These are phyloP conservation scores for Neurospora sp. DNA, from an alignment of 495 filamentous ascomycete genomes.

Conservation along the genomic window DNA sequence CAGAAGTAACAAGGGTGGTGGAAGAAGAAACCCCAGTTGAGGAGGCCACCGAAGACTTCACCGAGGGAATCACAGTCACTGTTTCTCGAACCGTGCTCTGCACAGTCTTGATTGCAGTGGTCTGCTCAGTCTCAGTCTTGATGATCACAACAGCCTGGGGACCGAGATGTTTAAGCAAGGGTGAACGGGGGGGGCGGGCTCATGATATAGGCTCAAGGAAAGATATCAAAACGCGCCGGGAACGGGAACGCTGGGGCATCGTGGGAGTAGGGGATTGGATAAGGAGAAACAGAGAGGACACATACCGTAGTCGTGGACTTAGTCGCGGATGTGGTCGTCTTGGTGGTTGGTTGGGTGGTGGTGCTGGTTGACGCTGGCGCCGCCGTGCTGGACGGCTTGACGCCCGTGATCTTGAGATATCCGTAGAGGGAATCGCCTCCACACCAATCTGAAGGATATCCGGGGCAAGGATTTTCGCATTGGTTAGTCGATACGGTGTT, in stretches of 20 bases:
- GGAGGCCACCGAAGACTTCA: slow-evolving; percentile 10
- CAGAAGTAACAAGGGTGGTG: slow-evolving; percentile 18
- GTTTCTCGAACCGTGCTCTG: slow-evolving; percentile 24
- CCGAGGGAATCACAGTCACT: slow-evolving; percentile 11
- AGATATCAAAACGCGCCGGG: neutral
- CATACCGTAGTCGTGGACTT: slow-evolving; percentile 11
- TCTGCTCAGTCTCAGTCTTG: slow-evolving; percentile 14
- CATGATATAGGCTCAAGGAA: neutral
- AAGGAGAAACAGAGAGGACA: neutral
- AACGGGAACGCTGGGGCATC: neutral
- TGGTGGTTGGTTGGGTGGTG: neutral
- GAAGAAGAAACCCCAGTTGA: slow-evolving; percentile 7
- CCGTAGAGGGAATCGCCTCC: slow-evolving; percentile 30
- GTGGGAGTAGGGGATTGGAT: neutral
- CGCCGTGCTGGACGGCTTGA: slow-evolving; percentile 21
- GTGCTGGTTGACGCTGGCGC: slow-evolving; percentile 2
- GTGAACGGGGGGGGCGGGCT: neutral
- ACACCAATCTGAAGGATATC: slow-evolving; percentile 31
- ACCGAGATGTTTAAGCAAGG: neutral
- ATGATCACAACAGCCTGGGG: neutral
- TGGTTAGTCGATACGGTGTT: slow-evolving; percentile 20
- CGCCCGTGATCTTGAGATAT: slow-evolving; percentile 24
- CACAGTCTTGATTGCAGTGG: slow-evolving; percentile 22
- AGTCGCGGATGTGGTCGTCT: neutral
- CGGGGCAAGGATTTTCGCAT: slow-evolving; percentile 30